Evolutionary conservation across 192 early-diverging fungal genomes (phyloP).

Genomic region (Paraglomus occultum): DNA sequence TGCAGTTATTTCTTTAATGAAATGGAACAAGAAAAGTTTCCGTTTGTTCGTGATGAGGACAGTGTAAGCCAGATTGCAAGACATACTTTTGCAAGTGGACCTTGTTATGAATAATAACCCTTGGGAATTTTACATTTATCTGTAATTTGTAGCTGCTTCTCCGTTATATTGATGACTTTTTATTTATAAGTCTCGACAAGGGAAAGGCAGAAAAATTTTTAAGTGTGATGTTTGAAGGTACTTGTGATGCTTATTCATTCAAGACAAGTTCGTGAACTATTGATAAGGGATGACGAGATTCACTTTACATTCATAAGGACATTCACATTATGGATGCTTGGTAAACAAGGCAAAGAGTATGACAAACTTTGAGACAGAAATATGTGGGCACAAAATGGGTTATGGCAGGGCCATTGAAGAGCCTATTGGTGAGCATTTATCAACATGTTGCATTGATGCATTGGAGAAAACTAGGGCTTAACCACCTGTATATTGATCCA

Average conservation of each 20-base stretch:
- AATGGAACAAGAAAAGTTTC: conserved; percentile 1
- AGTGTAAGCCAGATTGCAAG: background rate
- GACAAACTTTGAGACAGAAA: conserved; percentile 2
- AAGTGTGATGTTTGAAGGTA: conserved; percentile 8
- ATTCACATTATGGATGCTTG: conserved; percentile 8
- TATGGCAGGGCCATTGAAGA: background rate
- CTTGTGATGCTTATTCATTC: background rate
- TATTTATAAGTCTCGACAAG: conserved; percentile 4
- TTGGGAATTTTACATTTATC: too few species aligned
- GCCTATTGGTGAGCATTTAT: too few species aligned
- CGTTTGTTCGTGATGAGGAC: background rate
- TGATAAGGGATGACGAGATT: too few species aligned
- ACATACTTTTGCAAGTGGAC: background rate
- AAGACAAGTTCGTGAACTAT: background rate
- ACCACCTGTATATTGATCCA: too few species aligned
- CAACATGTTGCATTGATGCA: too few species aligned
- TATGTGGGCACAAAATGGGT: background rate
- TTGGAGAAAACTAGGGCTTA: too few species aligned
- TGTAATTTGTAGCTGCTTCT: background rate
- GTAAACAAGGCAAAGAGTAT: conserved; percentile 7
- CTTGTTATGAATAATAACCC: background rate
- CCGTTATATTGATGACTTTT: conserved; percentile 5
- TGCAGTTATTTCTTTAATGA: conserved; percentile 1
- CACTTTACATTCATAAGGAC: conserved; percentile 1
- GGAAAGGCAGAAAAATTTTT: conserved; percentile 9